Evolutionary conservation across 352 stramenopile genomes (phyloP), one percentile per base, ranked within the genome.

Genomic region (Phytophthora ramorum): DNA sequence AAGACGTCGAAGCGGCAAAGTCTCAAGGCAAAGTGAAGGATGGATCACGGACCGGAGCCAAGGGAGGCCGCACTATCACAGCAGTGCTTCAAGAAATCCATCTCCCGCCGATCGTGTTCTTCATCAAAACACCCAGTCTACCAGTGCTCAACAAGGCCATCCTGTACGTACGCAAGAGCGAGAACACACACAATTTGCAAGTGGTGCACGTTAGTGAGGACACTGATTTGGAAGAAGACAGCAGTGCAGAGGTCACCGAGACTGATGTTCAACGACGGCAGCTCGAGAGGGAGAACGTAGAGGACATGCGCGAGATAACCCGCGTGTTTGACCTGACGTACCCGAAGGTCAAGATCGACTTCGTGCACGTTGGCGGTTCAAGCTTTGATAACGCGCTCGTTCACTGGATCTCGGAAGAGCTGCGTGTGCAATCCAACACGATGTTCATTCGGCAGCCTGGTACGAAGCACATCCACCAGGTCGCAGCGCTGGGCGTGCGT

Each of bases 371-470:
- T 14, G 77, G 67, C 34, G 78, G 85, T 22, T 82, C 77, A 16
- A 68, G 43, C 38, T 93, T 95, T 44, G 89, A 94, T 38, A 79
- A 85, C 24, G 76, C 81, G n/a, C 68, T 93, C n/a, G 87, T 98
- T 14, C 83, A 97, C 56, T 98, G 90, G 87, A 50, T 98, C 41
- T 78, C 81, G 0, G 61, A 87, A 34, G 75, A 95, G 43, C 66
- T 97, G 22, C 50, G 69, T 14, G 82, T 98, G 17, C 83, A 80
- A 4, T 80, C 83, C 32, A 98, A 98, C 54, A 97, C 95, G 86
- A 97, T 98, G 89, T 98, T 98, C 61, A 97, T 98, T 55, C 81
- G 85, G 30, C 94, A 96, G 72, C 91, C 93, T 13, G 77, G 97
- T 66, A 83, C 85, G 49, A 84, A 92, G 55, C 89, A 92, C 67